phyloP scores from a whole-genome alignment of 331 rosid genomes.

The Pyracantha coccinea region DNA sequence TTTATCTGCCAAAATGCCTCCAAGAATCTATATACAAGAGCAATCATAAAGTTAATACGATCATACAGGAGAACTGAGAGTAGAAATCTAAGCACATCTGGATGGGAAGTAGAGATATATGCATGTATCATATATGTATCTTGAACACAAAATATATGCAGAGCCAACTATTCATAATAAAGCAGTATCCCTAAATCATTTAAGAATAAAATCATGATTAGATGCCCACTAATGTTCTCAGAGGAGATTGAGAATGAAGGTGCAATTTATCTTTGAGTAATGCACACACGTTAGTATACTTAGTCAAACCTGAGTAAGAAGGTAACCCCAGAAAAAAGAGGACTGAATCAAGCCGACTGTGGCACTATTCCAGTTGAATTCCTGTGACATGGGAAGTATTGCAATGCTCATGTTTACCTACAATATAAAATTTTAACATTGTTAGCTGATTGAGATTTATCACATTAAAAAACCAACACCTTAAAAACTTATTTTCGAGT shows the following conservation, averaged over 20 bases:
- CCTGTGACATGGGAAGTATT: conserved; percentile 91
- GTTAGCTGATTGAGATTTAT: conserved; percentile 10
- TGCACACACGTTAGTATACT: neutral
- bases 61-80: conserved; percentile 15
- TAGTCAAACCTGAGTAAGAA: conserved; percentile 83
- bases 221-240: neutral
- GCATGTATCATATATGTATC: neutral
- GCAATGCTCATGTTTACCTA: conserved; percentile 99
- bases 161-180: neutral
- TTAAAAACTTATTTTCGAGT: neutral
- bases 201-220: neutral
- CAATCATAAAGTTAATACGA: neutral
- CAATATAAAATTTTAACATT: neutral
- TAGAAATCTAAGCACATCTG: neutral
- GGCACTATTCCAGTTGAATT: conserved; percentile 89
- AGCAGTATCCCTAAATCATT: neutral
- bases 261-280: neutral
- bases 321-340: conserved; percentile 98
- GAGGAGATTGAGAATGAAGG: too few species aligned
- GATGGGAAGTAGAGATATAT: neutral
- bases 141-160: conserved; percentile 12
- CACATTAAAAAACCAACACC: neutral
- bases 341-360: conserved; percentile 97
- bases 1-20: conserved; percentile 98
- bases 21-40: conserved; percentile 49